Evolutionary conservation across 2,329 filamentous ascomycete genomes (phyloP), one percentile per base, ranked within the genome.

Genomic region (Trichoderma koningiopsis): DNA sequence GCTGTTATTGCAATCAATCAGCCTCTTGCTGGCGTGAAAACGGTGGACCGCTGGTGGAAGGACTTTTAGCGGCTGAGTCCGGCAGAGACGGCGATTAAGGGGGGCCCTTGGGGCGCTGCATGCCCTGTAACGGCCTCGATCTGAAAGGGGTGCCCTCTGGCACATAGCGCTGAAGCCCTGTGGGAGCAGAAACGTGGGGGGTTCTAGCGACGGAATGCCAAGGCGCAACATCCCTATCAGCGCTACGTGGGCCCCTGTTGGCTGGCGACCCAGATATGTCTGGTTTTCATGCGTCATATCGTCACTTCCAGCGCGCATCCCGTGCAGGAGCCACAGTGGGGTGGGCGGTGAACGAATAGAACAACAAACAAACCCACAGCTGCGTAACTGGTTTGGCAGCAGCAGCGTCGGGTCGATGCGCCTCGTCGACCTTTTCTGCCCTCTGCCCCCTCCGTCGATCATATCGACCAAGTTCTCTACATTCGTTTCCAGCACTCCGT

Each of bases 291-390:
- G 67, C 67, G 67, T 63, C 58, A 69, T 69, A 49, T 69, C 66
- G 66, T 68, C 66, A 57, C 66, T 24, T 49, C 43, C 52, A 31
- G 22, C 29, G 40, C 31, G 53, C 22, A 59, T 43, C 29, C 64
- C 55, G 55, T 59, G 53, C 53, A 59, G 64, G 64, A 27, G 64
- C 64, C 65, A 68, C 58, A 68, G 58, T 53, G 65, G 58, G 58
- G 65, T 68, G 65, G 65, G 65, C 65, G 65, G 65, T 68, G 57
- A 68, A 61, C 65, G 65, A 61, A 68, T 61, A 55, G 43, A n/a
- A 22, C 31, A 52, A 52, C 33, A 37, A 61, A 22, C 55, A 47
- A 64, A 68, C 47, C 65, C 47, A 55, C 65, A 61, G 57, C 56
- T 68, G 65, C 58, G 56, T 60, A 61, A 68, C 65, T 55, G 47